Base-by-base conservation (phyloP, 2,329 filamentous ascomycete genomes). In the Ceratocystis papillata region DNA sequence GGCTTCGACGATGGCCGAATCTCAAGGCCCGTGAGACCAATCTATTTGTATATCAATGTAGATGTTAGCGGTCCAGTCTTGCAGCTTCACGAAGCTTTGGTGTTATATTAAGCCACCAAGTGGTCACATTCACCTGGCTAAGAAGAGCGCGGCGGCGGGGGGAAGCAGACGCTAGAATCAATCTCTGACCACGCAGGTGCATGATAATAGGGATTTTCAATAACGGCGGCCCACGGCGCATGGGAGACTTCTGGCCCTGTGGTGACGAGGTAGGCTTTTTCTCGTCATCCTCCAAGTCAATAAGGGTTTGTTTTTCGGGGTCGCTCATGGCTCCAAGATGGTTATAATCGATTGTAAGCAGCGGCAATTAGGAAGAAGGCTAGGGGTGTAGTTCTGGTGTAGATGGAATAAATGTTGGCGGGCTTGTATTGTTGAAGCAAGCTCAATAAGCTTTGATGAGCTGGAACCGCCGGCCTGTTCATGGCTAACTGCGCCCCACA, bases 81-180 rank as follows among this genome's bases (percentile, higher is more conserved):
- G 22, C 33, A 4, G 17, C 5, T 59, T 33, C 8, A n/a, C 33
- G 15, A 7, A 44, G 28, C 45, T 37, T 61, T 25, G 64, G 63
- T 48, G 60, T 22, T 53, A 62, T 62, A 45, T 64, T 41, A 63
- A 25, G 48, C 48, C 30, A 22, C 64, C 12, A 22, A 22, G 33
- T 8, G 44, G 63, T 17, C 3, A 5, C 15, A 33, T 69, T 57
- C 75, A 88, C 85, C 76, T 87, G 87, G 62, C 84, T 83, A 53
- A 99, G 83, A 8, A 99, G 84, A 69, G 89, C 87, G 75, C 87
- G 88, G 65, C 94, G 83, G 57, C 94, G 83, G 0, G 94, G 94
- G 1, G 92, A 96, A 22, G 88, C 85, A 1, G 92, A 96, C 64
- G 94, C 94, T 33, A 99, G 86, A 70, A 99, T 89, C 5, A 96